phyloP scores from a whole-genome alignment of 2,329 filamentous ascomycete species.

The Cryoendolithus antarcticus region DNA sequence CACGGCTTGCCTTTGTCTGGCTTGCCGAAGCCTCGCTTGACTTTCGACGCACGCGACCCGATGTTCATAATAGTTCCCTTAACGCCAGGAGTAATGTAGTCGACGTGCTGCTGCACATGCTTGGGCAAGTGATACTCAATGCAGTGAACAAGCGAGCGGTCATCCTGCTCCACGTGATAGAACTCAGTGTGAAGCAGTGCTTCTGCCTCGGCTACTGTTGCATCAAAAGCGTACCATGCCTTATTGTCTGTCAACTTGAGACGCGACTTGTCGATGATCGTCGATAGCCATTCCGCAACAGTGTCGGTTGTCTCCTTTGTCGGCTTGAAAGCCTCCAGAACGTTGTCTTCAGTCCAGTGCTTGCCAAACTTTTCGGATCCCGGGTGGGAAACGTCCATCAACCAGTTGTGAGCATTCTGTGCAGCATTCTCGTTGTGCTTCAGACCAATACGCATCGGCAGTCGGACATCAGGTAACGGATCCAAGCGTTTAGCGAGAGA shows the following conservation, averaged over 20 bases:
- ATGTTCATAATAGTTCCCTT: too few species aligned
- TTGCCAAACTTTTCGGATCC: conserved; percentile 30
- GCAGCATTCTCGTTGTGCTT: conserved; percentile 9
- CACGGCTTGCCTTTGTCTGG: too few species aligned
- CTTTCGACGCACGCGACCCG: too few species aligned
- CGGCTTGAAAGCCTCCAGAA: conserved; percentile 32
- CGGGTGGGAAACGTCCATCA: conserved; percentile 31
- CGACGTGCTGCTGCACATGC: conserved; percentile 19
- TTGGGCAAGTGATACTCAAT: conserved; percentile 27
- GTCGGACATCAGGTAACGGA: conserved; percentile 4
- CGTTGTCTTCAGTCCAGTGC: conserved; percentile 31
- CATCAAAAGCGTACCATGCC: conserved; percentile 42
- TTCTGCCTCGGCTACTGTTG: conserved; percentile 42
- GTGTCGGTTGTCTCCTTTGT: conserved; percentile 14
- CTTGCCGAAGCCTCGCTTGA: too few species aligned
- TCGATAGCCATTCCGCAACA: conserved; percentile 16
- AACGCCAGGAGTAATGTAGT: conserved; percentile 17
- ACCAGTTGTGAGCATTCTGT: conserved; percentile 20
- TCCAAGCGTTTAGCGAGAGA: too few species aligned
- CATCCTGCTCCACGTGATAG: conserved; percentile 37
- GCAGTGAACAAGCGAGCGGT: conserved; percentile 25
- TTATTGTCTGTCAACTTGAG: conserved; percentile 23
- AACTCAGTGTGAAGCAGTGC: conserved; percentile 37
- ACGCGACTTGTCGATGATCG: conserved; percentile 9
- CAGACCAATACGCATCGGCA: conserved; percentile 25